phyloP scores from a whole-genome alignment of 352 stramenopile species.

The Hyaloperonospora brassicae region DNA sequence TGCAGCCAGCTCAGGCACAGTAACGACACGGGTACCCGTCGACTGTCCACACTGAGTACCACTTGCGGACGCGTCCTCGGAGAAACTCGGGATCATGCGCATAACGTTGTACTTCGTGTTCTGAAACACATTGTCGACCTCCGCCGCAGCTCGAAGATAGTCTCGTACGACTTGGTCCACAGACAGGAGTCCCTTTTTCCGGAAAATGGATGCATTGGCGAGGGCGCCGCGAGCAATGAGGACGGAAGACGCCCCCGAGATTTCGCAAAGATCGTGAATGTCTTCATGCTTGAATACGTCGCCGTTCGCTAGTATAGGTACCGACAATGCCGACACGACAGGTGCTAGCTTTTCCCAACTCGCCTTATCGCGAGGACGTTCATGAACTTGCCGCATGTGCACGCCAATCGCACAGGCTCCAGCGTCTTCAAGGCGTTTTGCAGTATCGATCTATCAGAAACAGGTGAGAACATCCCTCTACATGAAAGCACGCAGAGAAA shows the following conservation, averaged over 20 bases:
- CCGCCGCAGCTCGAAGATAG: slow-evolving; percentile 64
- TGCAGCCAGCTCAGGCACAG: slow-evolving; percentile 45
- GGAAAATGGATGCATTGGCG: slow-evolving; percentile 78
- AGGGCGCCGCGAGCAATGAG: slow-evolving; percentile 79
- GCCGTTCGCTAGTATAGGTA: slow-evolving; percentile 85
- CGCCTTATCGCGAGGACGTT: slow-evolving; percentile 55
- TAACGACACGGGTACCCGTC: slow-evolving; percentile 27
- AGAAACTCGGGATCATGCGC: slow-evolving; percentile 71
- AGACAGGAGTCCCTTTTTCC: slow-evolving; percentile 51
- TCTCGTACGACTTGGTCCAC: slow-evolving; percentile 53
- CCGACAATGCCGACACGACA: slow-evolving; percentile 57
- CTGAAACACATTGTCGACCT: slow-evolving; percentile 83
- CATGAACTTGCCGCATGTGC: slow-evolving; percentile 56
- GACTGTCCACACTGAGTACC: slow-evolving; percentile 23
- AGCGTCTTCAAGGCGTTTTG: slow-evolving; percentile 51
- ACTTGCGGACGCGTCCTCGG: slow-evolving; percentile 32
- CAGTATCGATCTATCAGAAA: slow-evolving; percentile 50
- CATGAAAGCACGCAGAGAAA: background rate
- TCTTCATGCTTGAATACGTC: slow-evolving; percentile 78
- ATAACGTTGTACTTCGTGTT: slow-evolving; percentile 89
- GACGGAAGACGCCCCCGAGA: slow-evolving; percentile 64
- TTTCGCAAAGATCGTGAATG: slow-evolving; percentile 46
- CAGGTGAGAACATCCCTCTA: no score
- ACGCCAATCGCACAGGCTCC: slow-evolving; percentile 63
- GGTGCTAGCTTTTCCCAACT: slow-evolving; percentile 66